A percentile compares a stretch with the other conserved stretches of the same genome.
Evolutionary conservation across 73 alveolate genomes (phyloP).

Genomic region (Uronychia setigera): DNA sequence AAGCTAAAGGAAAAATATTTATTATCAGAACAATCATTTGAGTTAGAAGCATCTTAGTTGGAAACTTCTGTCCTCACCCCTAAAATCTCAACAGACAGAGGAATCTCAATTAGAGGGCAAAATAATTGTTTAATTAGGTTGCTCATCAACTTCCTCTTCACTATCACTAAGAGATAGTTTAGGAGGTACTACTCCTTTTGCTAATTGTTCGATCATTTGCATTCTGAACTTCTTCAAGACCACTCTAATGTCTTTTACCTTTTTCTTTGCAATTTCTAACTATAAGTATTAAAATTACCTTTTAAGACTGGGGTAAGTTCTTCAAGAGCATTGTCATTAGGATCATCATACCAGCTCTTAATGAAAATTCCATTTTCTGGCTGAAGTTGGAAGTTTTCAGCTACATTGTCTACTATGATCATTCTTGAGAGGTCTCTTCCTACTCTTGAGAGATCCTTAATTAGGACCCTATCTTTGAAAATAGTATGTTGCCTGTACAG

Average conservation of each 20-base stretch:
- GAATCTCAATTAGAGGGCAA: too few species aligned
- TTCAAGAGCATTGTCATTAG: conserved; percentile 20
- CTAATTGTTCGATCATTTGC: conserved; percentile 21
- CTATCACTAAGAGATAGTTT: too few species aligned
- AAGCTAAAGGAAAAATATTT: too few species aligned
- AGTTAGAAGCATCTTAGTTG: too few species aligned
- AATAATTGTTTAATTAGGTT: too few species aligned
- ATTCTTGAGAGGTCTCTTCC: conserved; percentile 74
- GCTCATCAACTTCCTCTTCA: too few species aligned
- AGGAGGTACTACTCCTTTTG: too few species aligned
- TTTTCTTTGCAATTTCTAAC: conserved; percentile 15
- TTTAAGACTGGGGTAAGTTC: conserved; percentile 16
- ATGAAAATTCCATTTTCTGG: conserved; percentile 77
- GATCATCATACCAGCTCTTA: conserved; percentile 35
- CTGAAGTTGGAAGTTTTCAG: conserved; percentile 74
- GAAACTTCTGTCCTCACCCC: too few species aligned
- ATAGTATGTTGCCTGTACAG: conserved; percentile 77
- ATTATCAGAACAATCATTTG: too few species aligned
- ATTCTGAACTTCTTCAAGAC: too few species aligned
- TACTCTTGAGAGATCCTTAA: conserved; percentile 65
- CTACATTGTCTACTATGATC: conserved; percentile 77
- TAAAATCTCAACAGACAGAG: too few species aligned
- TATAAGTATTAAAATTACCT: too few species aligned
- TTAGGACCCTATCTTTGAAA: conserved; percentile 46
- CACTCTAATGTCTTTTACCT: conserved; percentile 23